Evolutionary conservation across 2,329 filamentous ascomycete species (phyloP).

Genomic region (Neophaeococcomyces aloes): DNA sequence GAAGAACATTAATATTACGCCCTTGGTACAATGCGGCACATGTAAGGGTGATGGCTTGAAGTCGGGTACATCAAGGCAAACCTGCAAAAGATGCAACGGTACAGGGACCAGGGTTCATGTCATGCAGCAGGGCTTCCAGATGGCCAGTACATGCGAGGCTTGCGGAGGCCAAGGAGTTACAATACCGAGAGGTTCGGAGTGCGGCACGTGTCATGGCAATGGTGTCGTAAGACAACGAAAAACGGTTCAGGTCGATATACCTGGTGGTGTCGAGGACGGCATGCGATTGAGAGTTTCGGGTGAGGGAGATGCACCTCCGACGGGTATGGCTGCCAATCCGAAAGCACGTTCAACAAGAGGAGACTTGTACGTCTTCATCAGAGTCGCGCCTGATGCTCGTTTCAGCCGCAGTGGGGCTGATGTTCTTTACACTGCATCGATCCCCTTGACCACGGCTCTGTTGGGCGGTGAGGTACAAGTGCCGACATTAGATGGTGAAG

Average conservation of each 20-base stretch:
- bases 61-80: conserved; percentile 58
- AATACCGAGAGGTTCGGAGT: conserved; percentile 71
- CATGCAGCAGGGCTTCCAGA: conserved; percentile 89
- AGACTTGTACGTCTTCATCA: conserved; percentile 83
- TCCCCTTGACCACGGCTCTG: conserved; percentile 85
- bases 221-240: conserved; percentile 76
- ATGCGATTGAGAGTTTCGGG: conserved; percentile 80
- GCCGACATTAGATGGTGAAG: conserved; percentile 80
- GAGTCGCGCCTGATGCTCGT: conserved; percentile 78
- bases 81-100: conserved; percentile 73
- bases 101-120: conserved; percentile 79
- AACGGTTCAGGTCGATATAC: conserved; percentile 81
- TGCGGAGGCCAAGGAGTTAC: conserved; percentile 70
- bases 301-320: conserved; percentile 77
- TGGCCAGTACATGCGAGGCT: conserved; percentile 75
- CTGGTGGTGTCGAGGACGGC: conserved; percentile 88
- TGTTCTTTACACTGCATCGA: conserved; percentile 80
- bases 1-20: conserved; percentile 80
- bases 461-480: conserved; percentile 83
- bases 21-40: conserved; percentile 68
- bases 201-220: conserved; percentile 65
- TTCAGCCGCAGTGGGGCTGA: conserved; percentile 83
- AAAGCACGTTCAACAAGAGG: conserved; percentile 60
- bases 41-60: conserved; percentile 80
- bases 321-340: conserved; percentile 56